phyloP scores from a whole-genome alignment of 2,329 filamentous ascomycete genomes.

The Fusarium sp. region DNA sequence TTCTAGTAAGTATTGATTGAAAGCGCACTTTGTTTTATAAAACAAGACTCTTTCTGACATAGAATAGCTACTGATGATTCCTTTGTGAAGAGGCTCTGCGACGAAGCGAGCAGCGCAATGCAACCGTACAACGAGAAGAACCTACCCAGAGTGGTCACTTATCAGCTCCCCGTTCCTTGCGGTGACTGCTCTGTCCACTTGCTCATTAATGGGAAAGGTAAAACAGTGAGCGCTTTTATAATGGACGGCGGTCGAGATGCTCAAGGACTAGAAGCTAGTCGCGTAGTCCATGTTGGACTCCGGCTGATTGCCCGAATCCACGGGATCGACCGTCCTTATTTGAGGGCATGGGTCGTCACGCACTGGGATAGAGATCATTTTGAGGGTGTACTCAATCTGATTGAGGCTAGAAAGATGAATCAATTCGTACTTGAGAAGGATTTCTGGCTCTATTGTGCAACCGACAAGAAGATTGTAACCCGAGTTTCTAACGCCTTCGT shows the following conservation, averaged over 20 bases:
- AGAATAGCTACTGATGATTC: neutral
- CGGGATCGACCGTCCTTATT: too few species aligned
- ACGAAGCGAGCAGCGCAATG: neutral
- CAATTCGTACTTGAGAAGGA: too few species aligned
- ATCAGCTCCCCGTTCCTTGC: neutral
- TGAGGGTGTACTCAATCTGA: too few species aligned
- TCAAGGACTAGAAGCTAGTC: neutral
- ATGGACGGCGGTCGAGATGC: neutral
- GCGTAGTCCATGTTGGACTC: neutral
- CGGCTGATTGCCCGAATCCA: neutral
- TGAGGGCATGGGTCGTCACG: too few species aligned
- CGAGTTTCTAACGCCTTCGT: too few species aligned
- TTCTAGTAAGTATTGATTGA: too few species aligned
- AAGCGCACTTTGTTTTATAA: too few species aligned
- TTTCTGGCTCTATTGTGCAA: too few species aligned
- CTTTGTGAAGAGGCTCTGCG: neutral
- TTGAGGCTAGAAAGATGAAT: too few species aligned
- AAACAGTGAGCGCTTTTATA: neutral
- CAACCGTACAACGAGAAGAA: neutral
- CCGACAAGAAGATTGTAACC: too few species aligned
- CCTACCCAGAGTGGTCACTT: neutral
- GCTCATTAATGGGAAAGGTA: fast-evolving
- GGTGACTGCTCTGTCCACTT: neutral
- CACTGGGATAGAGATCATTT: too few species aligned
- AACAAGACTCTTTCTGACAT: too few species aligned